Evolutionary conservation across 352 stramenopile species (phyloP), one percentile per base, ranked within the genome.

Genomic region (Phytopythium aichiense): DNA sequence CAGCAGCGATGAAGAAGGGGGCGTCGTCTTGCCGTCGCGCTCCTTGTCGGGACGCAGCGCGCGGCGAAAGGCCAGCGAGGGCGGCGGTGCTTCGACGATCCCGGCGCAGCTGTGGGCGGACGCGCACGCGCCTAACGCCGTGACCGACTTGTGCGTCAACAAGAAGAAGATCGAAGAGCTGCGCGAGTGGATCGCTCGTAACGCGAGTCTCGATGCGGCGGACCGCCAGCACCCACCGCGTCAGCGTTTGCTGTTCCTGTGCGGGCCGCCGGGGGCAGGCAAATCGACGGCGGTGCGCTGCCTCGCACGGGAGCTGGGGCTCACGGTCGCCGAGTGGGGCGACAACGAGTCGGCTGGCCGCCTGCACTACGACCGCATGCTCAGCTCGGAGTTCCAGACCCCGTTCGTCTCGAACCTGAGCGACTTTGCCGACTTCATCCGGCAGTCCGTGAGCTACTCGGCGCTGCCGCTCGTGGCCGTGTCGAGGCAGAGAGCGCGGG

Each of bases 141-240:
- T 88, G 7, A 78, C 88, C n/a, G 76, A 95, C 1, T 64, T 95
- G 2, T 91, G 83, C 56, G 71, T 95, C 22, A 87, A 91, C 62
- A 91, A 89, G 68, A 92, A 92, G 56, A 95, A 95, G 66, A 61
- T 86, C 12, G 72, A 87, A 35, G 82, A 93, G 60, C 73, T 95
- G 1, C 74, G 66, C 13, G 73, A 80, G 9, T 95, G 87, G 87
- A 46, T 95, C 0, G 40, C 61, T 11, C 42, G 40, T 4, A 83
- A 82, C 53, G 60, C 74, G 25, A 20, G 22, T 20, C 23, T 0
- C 13, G 23, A 61, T 51, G 15, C 65, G 28, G 37, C 25, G 58
- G 5, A 48, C 30, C 18, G 23, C 42, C 28, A 54, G 20, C 53
- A 6, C 65, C 16, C 55, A 38, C 37, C 7, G 20, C 69, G 72